Base-by-base conservation (phyloP, 176 grass and related monocot genomes). In the Musa acuminata region DNA sequence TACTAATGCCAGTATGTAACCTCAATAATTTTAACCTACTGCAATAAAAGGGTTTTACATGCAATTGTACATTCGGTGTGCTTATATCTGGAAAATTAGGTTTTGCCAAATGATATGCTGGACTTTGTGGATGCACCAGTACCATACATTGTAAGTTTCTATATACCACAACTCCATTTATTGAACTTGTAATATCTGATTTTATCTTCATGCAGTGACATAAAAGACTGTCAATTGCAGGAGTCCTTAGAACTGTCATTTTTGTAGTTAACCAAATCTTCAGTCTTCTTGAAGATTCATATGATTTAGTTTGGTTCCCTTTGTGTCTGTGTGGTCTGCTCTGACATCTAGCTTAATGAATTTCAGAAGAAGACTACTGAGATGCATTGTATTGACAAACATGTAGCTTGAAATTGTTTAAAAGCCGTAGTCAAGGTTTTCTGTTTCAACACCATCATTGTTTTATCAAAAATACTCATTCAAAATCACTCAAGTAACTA, bases 111-210 rank as follows among this genome's bases (percentile, higher is more conserved):
- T 77, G 88, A 99, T 79, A 99, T 99, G 82, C 70, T 95, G 80
- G 96, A 99, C 64, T 99, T 99, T 88, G 78, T 99, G 52, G 96
- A 99, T 82, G 96, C 96, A 23, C 96, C 96, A 75, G 96, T 99
- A 87, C 96, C 96, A 62, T 99, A 87, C 70, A 87, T 99, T 80
- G 96, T 99, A 79, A 99, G 90, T 87, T 85, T 77, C 79, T 19
- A 22, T 64, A 71, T 74, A 64, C 74, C 19, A 49, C 19, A 19
- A 50, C 67, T 70, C 67, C 67, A 21, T 70, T 70, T 60, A n/a
- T 60, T 60, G 5, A 60, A 60, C n/a, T 60, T 8, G 13, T n/a
- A 2, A 16, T 13, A 1, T 57, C 2, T 14, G 57, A 60, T n/a
- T 60, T 17, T 60, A 19, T 60, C 19, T n/a, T 3, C 14, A 17